Evolutionary conservation across 176 grass and related monocot species (phyloP).

Genomic region (Zea luxurians): DNA sequence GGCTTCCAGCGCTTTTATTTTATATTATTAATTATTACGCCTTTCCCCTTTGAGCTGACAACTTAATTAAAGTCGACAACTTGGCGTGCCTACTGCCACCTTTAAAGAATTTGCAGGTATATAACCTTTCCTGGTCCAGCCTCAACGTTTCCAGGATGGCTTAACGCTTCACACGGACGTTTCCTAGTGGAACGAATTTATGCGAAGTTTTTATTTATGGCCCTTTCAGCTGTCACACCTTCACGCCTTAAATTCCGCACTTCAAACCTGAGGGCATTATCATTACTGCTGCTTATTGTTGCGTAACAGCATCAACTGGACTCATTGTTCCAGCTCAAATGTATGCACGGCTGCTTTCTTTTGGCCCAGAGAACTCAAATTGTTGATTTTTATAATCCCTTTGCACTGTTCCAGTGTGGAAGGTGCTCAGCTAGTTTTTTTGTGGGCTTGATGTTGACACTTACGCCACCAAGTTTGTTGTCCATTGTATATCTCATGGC

Average conservation of each 20-base stretch:
- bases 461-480: background rate
- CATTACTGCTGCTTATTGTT: background rate
- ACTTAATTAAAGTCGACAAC: slow-evolving; percentile 28
- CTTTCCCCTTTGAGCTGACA: background rate
- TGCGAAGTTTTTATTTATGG: slow-evolving; percentile 21
- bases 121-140: slow-evolving; percentile 11
- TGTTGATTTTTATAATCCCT: background rate
- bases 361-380: background rate
- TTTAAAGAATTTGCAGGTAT: slow-evolving; percentile 19
- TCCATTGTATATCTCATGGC: background rate
- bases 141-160: slow-evolving; percentile 20
- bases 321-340: slow-evolving; percentile 17
- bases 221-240: slow-evolving; percentile 11
- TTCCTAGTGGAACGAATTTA: slow-evolving; percentile 25
- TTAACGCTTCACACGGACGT: slow-evolving; percentile 36
- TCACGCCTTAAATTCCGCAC: slow-evolving; percentile 15
- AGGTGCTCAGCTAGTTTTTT: background rate
- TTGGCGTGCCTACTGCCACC: slow-evolving; percentile 22
- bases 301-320: background rate
- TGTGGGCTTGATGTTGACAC: slow-evolving; percentile 16
- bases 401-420: background rate
- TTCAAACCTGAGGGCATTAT: background rate
- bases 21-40: background rate
- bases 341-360: background rate
- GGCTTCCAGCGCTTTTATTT: background rate